phyloP scores from a whole-genome alignment of 768 basidiomycete genomes.

The Candolleomyces eurysporus region DNA sequence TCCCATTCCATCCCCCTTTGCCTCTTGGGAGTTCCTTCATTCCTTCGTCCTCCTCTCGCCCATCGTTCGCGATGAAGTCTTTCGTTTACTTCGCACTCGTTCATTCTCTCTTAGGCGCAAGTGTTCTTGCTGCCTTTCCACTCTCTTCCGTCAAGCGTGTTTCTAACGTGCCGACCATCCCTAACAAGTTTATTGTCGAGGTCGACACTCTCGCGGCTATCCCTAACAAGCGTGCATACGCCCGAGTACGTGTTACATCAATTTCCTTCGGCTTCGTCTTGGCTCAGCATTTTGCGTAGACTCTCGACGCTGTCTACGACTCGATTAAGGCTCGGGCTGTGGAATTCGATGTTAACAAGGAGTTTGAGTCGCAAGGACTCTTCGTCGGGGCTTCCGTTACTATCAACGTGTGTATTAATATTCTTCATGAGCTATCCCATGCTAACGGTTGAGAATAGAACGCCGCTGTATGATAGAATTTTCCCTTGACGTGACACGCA shows the following conservation, averaged over 20 bases:
- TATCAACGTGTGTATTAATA: conserved; percentile 34
- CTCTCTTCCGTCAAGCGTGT: conserved; percentile 38
- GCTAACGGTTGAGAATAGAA: conserved; percentile 14
- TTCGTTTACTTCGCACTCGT: conserved; percentile 26
- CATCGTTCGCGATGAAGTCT: conserved; percentile 32
- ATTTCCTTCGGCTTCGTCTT: not conserved
- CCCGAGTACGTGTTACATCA: conserved; percentile 20
- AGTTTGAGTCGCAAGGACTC: conserved; percentile 50
- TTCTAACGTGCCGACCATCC: conserved; percentile 35
- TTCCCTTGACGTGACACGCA: not conserved
- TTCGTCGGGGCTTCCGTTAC: conserved; percentile 61
- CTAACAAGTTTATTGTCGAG: conserved; percentile 47
- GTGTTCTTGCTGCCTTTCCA: conserved; percentile 27
- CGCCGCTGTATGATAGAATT: conserved; percentile 20
- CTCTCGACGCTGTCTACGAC: conserved; percentile 50
- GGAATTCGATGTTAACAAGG: conserved; percentile 44
- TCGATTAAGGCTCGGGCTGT: conserved; percentile 43
- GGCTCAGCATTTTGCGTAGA: conserved; percentile 25
- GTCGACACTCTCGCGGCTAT: conserved; percentile 40
- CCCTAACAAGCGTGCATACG: conserved; percentile 31
- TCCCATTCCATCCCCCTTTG: not conserved
- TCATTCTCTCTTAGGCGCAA: conserved; percentile 21
- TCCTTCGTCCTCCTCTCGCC: too few species aligned
- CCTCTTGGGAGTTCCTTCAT: not conserved
- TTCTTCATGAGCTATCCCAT: not conserved